These are phyloP conservation scores for Trametopsis cervina DNA, from an alignment of 768 basidiomycete species.

Conservation along the genomic window DNA sequence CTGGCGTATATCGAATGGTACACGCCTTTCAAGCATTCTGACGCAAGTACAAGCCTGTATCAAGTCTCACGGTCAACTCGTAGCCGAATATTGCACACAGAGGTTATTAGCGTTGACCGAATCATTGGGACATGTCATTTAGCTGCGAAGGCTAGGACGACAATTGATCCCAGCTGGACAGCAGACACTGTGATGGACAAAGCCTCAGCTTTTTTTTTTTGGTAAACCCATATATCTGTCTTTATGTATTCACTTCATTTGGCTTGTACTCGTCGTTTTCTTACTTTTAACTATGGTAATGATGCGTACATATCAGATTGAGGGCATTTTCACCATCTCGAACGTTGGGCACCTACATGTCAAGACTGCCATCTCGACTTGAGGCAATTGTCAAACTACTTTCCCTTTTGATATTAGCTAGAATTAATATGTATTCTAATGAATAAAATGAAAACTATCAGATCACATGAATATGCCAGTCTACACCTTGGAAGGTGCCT, in stretches of 20 bases:
- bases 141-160: background rate
- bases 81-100: background rate
- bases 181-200: constrained; percentile 1
- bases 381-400: too few species aligned
- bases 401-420: too few species aligned
- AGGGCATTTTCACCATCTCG: too few species aligned
- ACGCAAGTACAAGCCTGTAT: constrained; percentile 1
- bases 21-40: constrained; percentile 1
- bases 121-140: background rate
- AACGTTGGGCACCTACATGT: too few species aligned
- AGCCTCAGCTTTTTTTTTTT: background rate
- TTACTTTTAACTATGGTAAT: background rate
- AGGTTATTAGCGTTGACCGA: constrained; percentile 2
- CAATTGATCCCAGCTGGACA: background rate
- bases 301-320: too few species aligned
- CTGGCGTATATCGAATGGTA: constrained; percentile 9
- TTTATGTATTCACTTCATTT: background rate
- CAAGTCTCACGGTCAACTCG: constrained; percentile 1
- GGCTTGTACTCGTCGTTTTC: background rate
- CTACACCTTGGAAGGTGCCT: too few species aligned
- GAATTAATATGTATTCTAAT: too few species aligned
- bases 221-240: constrained; percentile 3
- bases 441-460: too few species aligned
- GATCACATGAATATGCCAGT: too few species aligned
- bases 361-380: too few species aligned